These are phyloP conservation scores for Discostella pseudostelligera DNA, from an alignment of 108 stramenopile genomes.

Conservation along the genomic window DNA sequence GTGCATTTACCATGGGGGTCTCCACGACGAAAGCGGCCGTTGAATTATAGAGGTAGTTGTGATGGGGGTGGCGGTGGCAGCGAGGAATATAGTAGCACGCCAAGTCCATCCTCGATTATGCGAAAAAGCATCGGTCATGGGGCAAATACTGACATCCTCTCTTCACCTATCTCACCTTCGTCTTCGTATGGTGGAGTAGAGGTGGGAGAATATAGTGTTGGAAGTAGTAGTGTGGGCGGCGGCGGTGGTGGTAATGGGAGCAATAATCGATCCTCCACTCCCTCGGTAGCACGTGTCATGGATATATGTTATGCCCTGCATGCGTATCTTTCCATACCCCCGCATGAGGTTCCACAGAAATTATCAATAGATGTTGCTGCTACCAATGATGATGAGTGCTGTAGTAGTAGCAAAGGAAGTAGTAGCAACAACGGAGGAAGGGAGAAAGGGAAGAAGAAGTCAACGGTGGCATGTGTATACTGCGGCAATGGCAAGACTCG, in stretches of 20 bases:
- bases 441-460: neutral
- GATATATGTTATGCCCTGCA: conserved; percentile 72
- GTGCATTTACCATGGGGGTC: conserved; percentile 67
- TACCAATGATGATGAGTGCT: conserved; percentile 1
- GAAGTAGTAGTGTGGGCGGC: neutral
- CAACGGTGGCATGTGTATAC: conserved; percentile 61
- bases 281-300: conserved; percentile 55
- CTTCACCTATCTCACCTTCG: neutral
- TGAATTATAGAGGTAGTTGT: neutral
- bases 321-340: conserved; percentile 58
- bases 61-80: neutral
- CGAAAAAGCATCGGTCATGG: neutral
- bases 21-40: conserved; percentile 20
- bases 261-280: conserved; percentile 47
- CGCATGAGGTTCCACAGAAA: conserved; percentile 21
- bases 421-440: conserved; percentile 5
- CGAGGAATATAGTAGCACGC: neutral
- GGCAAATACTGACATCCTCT: neutral
- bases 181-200: neutral
- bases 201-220: too few species aligned
- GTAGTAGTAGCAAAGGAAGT: neutral
- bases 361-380: neutral
- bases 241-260: conserved; percentile 8
- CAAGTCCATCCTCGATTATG: conserved; percentile 1
- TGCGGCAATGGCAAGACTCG: conserved; percentile 91